These are phyloP conservation scores for Myriosclerotinia duriaeana DNA, from an alignment of 2,329 filamentous ascomycete species.

Conservation along the genomic window DNA sequence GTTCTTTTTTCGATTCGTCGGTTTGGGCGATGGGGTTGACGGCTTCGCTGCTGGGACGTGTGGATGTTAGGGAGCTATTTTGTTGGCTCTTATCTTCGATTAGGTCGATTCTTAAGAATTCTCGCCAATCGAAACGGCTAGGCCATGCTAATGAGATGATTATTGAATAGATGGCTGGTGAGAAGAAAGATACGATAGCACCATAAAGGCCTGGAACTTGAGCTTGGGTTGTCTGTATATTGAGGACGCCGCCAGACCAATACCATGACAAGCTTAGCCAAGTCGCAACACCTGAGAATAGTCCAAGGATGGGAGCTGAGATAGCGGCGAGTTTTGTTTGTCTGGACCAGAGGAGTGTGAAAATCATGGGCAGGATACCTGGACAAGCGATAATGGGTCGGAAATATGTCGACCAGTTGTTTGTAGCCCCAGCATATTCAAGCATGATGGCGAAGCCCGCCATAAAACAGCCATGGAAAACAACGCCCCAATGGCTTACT, in stretches of 20 bases:
- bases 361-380: constrained; percentile 39
- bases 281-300: constrained; percentile 51
- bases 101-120: constrained; percentile 48
- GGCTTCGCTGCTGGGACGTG: constrained; percentile 28
- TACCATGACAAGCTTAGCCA: constrained; percentile 52
- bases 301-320: constrained; percentile 50
- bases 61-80: background rate
- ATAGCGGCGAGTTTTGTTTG: constrained; percentile 50
- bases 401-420: constrained; percentile 43
- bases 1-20: background rate
- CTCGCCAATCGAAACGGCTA: constrained; percentile 46
- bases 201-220: constrained; percentile 54
- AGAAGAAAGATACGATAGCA: constrained; percentile 50
- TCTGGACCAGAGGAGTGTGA: constrained; percentile 44
- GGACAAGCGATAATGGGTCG: constrained; percentile 28
- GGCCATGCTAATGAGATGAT: constrained; percentile 49
- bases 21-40: constrained; percentile 22
- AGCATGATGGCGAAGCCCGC: constrained; percentile 49
- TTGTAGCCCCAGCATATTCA: constrained; percentile 50
- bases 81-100: constrained; percentile 41
- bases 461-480: constrained; percentile 50
- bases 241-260: constrained; percentile 44
- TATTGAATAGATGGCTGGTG: constrained; percentile 47
- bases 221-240: constrained; percentile 49
- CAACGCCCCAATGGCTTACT: constrained; percentile 49